Evolutionary conservation across 2,329 filamentous ascomycete species (phyloP), one percentile per base, ranked within the genome.

Genomic region (Colletotrichum sp.): DNA sequence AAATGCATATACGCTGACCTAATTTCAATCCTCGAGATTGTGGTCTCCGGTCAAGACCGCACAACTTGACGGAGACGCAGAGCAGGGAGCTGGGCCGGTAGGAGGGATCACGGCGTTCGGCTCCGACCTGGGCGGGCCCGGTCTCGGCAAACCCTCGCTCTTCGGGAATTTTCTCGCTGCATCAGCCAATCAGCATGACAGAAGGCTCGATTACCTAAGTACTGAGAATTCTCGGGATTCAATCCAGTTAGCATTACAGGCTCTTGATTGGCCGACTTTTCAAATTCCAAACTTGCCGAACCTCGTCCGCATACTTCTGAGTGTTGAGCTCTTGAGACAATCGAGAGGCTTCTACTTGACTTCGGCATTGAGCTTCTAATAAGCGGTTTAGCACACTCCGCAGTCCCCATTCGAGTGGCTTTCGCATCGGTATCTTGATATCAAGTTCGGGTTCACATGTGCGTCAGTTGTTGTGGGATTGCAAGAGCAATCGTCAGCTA

Each of bases 241-340:
- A 3, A n/a, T 8, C 6, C 0, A n/a, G 38, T n/a, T 43, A 43
- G 38, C 18, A n/a, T n/a, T n/a, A 1, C 18, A n/a, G 0, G 38
- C 0, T 18, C 18, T 16, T 43, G 11, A 43, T 43, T 43, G 18
- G 38, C 18, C 0, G 38, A 43, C 38, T 43, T 43, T 43, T n/a
- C 38, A n/a, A 43, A 5, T 11, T 0, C 2, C 8, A 8, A n/a
- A 43, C 38, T 43, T 43, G 38, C 38, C 18, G 38, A 43, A 16
- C 18, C 38, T n/a, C 38, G 38, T n/a, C 38, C 18, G 38, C 18
- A 43, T n/a, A 43, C 38, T 43, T n/a, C 18, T 43, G 38, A 43
- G 38, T 16, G 16, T 16, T 43, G 38, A 11, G 16, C 16, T 18
- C 9, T 43, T 43, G 38, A 43, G 2, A n/a, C 16, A 43, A 1